Evolutionary conservation across 345 rosid species (phyloP), one percentile per base, ranked within the genome.

Genomic region (Lepidium africanum): DNA sequence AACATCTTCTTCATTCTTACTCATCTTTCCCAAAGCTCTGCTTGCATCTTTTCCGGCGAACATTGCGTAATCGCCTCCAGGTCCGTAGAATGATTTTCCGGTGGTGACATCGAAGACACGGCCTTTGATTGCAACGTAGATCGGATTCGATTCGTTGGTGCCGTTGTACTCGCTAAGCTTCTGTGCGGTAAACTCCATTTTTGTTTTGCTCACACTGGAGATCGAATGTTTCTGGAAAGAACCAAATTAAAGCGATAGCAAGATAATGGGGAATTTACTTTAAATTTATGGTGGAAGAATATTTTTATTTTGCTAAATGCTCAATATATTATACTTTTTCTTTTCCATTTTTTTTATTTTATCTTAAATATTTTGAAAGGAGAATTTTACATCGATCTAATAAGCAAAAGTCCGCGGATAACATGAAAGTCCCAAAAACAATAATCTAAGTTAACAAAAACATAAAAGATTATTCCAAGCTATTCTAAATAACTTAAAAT

Each of bases 11-110:
- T 83, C 91, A 71, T 83, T 87, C 85, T 88, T 93, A 84, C 97
- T 93, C 96, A 88, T 88, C 83, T 93, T 93, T 25, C 89, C 97
- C 15, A 92, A 75, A 6, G 94, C 96, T 70, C 96, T 79, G 84
- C 88, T 87, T 11, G 94, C 87, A 67, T 93, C 98, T 65, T 84
- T 90, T 61, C 96, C 94, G 1, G 96, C 87, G 77, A 90, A 88
- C 75, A 87, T 70, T 43, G 82, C 75, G 78, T 90, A 90, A 15
- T 85, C 73, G 41, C 96, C 96, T 15, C 87, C 92, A 0, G 81
- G 76, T 0, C 91, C 96, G 76, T 90, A 88, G 82, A 92, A 92
- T 63, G 96, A 84, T 33, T 73, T 85, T 37, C 90, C 92, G 16
- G 96, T 51, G 33, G 87, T 81, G 51, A 90, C 97, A 42, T 88